phyloP scores from a whole-genome alignment of 116 monocot species.

The Iris pallida region DNA sequence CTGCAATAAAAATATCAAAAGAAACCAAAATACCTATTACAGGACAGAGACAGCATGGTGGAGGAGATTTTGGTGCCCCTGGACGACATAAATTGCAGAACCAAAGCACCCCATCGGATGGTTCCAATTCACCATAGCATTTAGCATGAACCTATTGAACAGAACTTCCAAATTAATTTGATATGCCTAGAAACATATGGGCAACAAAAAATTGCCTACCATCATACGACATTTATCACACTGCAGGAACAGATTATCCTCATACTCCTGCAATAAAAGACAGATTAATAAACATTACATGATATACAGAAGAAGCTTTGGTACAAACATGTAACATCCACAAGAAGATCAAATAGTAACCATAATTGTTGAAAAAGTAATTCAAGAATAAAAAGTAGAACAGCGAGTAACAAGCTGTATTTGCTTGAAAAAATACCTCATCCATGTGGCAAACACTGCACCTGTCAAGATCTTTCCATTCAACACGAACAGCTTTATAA shows the following conservation, averaged over 20 bases:
- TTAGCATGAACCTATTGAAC: constrained; percentile 80
- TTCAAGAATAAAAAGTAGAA: too few species aligned
- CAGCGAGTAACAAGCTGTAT: too few species aligned
- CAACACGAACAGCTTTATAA: constrained; percentile 81
- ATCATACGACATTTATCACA: constrained; percentile 99
- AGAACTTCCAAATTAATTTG: not conserved
- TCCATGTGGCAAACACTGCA: constrained; percentile 99
- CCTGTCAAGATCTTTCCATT: constrained; percentile 94
- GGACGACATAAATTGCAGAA: constrained; percentile 91
- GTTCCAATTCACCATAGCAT: constrained; percentile 93
- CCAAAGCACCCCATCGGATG: constrained; percentile 91
- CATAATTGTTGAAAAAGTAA: not conserved
- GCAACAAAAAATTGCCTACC: constrained; percentile 34
- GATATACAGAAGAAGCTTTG: not conserved
- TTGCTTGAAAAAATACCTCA: constrained; percentile 72
- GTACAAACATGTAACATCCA: not conserved
- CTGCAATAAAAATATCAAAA: not conserved
- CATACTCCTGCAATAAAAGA: constrained; percentile 73
- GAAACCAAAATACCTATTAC: constrained; percentile 48
- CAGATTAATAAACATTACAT: constrained; percentile 2
- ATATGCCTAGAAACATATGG: constrained; percentile 1
- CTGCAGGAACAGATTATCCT: constrained; percentile 92
- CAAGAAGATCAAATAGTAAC: constrained; percentile 4
- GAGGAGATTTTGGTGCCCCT: constrained; percentile 69
- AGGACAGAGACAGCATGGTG: constrained; percentile 92